These are phyloP conservation scores for Vicia villosa DNA, from an alignment of 306 rosid genomes.

Conservation along the genomic window DNA sequence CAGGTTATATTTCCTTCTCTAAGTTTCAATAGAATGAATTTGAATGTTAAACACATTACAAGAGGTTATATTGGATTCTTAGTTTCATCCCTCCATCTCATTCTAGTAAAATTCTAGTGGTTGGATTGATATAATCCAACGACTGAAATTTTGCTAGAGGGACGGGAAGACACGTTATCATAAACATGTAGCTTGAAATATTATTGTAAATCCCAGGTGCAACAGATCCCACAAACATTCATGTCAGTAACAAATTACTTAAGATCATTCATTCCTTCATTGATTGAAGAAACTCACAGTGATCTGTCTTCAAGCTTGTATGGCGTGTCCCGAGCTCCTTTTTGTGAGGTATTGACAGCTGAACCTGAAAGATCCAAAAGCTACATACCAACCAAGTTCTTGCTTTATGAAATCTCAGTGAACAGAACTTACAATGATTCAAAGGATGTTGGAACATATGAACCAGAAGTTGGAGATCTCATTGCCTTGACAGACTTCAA, in stretches of 20 bases:
- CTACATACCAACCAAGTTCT: conserved; percentile 25
- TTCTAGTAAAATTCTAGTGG: not conserved
- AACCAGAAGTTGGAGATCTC: conserved; percentile 53
- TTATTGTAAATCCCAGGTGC: conserved; percentile 6
- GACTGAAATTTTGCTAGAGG: not conserved
- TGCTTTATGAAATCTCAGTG: conserved; percentile 32
- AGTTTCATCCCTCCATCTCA: not conserved
- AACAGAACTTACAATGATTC: not conserved
- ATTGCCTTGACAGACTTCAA: conserved; percentile 50
- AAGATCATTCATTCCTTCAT: conserved; percentile 48
- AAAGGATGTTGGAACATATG: conserved; percentile 29
- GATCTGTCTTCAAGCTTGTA: conserved; percentile 46
- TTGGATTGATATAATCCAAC: not conserved
- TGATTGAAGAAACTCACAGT: conserved; percentile 61
- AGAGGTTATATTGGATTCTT: too few species aligned
- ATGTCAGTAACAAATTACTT: conserved; percentile 34
- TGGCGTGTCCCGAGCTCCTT: conserved; percentile 33
- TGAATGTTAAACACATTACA: too few species aligned
- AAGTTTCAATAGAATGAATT: too few species aligned
- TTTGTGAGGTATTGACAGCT: conserved; percentile 34
- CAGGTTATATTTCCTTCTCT: conserved; percentile 36
- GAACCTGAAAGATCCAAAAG: not conserved
- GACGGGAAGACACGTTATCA: not conserved
- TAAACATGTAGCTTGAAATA: not conserved
- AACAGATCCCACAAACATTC: conserved; percentile 51